These are phyloP conservation scores for Escovopsis weberi DNA, from an alignment of 2,329 filamentous ascomycete species.

Conservation along the genomic window DNA sequence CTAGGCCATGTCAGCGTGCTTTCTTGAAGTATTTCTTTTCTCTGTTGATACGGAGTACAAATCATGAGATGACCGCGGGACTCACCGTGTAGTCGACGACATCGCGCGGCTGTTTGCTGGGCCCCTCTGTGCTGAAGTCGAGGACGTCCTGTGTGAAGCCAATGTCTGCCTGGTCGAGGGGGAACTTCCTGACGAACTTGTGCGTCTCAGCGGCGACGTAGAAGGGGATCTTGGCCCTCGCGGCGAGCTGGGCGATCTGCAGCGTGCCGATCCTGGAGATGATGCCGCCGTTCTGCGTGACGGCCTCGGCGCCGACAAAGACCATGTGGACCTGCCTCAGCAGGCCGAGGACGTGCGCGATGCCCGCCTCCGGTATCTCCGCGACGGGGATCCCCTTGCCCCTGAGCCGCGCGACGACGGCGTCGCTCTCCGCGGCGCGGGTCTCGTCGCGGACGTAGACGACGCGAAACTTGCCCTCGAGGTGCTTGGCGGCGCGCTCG, in stretches of 20 bases:
- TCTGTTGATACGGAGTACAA: not conserved
- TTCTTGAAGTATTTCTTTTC: not conserved
- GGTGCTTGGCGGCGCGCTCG: conserved; percentile 47
- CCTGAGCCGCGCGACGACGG: conserved; percentile 57
- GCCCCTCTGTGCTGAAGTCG: conserved; percentile 48
- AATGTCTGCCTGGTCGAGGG: conserved; percentile 66
- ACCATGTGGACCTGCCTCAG: conserved; percentile 47
- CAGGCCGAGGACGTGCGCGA: conserved; percentile 59
- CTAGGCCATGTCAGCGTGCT: conserved; percentile 23
- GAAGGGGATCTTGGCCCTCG: conserved; percentile 55
- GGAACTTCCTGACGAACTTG: conserved; percentile 86
- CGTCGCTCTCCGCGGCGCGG: conserved; percentile 45
- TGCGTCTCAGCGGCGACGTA: conserved; percentile 92
- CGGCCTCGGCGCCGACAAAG: conserved; percentile 63
- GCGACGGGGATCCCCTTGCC: conserved; percentile 68
- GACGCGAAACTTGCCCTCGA: conserved; percentile 58
- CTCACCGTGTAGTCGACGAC: conserved; percentile 58
- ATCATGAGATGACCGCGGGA: not conserved
- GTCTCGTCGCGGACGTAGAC: conserved; percentile 58
- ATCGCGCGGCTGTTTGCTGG: conserved; percentile 31
- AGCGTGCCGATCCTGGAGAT: conserved; percentile 77
- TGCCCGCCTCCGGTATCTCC: conserved; percentile 38
- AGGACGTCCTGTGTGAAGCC: conserved; percentile 66
- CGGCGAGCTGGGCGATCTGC: conserved; percentile 72
- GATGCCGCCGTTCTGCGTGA: conserved; percentile 87